A percentile compares a stretch with the other conserved stretches of the same genome.
Conservation (phyloP, 257 asterid species). For the Nicotiana tabacum region DNA sequence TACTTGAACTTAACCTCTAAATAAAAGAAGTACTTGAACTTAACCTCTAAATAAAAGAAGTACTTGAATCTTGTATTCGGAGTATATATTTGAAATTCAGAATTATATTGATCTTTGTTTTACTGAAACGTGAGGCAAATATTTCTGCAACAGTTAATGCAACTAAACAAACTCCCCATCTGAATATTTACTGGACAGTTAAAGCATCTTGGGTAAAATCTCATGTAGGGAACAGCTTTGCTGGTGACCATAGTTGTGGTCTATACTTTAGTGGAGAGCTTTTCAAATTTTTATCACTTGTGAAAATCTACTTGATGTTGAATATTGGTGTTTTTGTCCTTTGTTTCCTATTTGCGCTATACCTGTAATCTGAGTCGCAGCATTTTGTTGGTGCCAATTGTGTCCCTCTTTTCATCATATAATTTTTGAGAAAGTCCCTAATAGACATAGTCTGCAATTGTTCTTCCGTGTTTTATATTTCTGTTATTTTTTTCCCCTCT, state of each 20-base stretch:
- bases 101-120: not conserved
- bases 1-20: not conserved
- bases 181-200: not conserved
- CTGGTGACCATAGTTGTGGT: not conserved
- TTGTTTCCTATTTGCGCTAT: not conserved
- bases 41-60: not conserved
- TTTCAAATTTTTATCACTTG: not conserved
- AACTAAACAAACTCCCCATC: not conserved
- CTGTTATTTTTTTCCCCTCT: slow-evolving; percentile 12
- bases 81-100: not conserved
- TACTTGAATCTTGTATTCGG: not conserved
- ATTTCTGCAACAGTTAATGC: not conserved
- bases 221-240: not conserved
- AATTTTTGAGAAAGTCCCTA: not conserved
- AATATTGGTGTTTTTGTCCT: not conserved
- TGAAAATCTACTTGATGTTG: not conserved
- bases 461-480: not conserved
- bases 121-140: not conserved
- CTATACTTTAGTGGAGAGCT: not conserved
- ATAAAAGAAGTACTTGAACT: not conserved
- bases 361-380: not conserved
- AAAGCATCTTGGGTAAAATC: not conserved
- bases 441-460: not conserved
- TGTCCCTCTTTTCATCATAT: not conserved
- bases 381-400: not conserved